These are phyloP conservation scores for Botrytis galanthina DNA, from an alignment of 2,329 filamentous ascomycete genomes.

Conservation along the genomic window DNA sequence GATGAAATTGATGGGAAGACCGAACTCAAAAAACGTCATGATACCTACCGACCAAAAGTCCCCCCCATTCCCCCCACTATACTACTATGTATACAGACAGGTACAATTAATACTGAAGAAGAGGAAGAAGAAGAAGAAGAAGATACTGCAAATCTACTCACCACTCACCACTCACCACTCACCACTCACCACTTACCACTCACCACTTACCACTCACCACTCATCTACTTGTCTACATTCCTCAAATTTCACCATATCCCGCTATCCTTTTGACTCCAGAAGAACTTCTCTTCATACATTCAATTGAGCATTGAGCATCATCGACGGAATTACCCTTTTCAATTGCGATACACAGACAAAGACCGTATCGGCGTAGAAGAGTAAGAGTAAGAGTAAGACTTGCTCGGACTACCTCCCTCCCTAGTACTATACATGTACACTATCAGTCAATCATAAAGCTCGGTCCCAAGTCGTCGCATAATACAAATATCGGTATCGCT, in stretches of 20 bases:
- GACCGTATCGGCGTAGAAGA: neutral
- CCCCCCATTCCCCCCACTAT: neutral
- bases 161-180: neutral
- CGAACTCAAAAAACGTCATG: slow-evolving; percentile 11
- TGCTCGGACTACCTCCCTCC: neutral
- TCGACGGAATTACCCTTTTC: neutral
- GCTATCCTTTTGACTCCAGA: neutral
- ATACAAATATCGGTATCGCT: neutral
- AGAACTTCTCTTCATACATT: neutral
- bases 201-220: neutral
- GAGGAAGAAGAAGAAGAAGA: neutral
- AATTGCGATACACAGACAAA: slow-evolving; percentile 9
- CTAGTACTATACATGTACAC: neutral
- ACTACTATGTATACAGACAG: neutral
- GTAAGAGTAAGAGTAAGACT: neutral
- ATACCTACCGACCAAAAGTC: neutral
- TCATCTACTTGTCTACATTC: neutral
- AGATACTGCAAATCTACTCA: neutral
- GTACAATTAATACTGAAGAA: neutral
- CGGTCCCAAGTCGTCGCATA: slow-evolving; percentile 14
- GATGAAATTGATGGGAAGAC: neutral
- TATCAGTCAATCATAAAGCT: neutral
- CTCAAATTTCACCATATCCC: neutral
- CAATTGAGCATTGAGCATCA: neutral
- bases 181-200: too few species aligned